A percentile compares a stretch with the other conserved stretches of the same genome.
Conservation (phyloP, 2,329 filamentous ascomycete genomes). For the Aspergillus ruber region DNA sequence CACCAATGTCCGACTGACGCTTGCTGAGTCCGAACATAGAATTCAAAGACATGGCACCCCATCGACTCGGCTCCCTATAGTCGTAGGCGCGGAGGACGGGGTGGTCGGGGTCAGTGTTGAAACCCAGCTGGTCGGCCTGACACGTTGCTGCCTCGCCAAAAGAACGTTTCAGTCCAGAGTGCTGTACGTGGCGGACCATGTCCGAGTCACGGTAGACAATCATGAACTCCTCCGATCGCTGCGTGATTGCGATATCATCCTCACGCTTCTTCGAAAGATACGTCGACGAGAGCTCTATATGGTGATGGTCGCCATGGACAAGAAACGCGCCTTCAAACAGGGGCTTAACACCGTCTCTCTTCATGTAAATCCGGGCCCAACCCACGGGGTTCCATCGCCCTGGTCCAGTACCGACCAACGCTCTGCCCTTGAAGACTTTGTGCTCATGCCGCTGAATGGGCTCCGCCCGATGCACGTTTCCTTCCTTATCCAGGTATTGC, state of each 20-base stretch:
- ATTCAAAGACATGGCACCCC: conserved; percentile 56
- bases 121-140: conserved; percentile 65
- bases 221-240: conserved; percentile 66
- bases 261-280: conserved; percentile 67
- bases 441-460: conserved; percentile 66
- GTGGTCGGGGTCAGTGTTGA: conserved; percentile 70
- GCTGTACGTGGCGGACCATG: conserved; percentile 44
- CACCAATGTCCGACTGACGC: conserved; percentile 62
- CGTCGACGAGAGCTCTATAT: conserved; percentile 68
- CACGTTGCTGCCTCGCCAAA: conserved; percentile 50
- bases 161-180: conserved; percentile 60
- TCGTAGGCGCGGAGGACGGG: conserved; percentile 54
- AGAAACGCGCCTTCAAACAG: conserved; percentile 88
- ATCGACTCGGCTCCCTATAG: conserved; percentile 47
- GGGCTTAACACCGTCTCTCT: conserved; percentile 67
- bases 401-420: conserved; percentile 60
- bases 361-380: conserved; percentile 77
- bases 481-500: conserved; percentile 65
- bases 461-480: conserved; percentile 60
- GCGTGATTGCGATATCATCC: conserved; percentile 61
- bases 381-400: conserved; percentile 73
- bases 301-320: conserved; percentile 74
- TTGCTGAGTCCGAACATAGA: conserved; percentile 61
- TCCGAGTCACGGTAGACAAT: conserved; percentile 90
- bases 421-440: conserved; percentile 74